Percentiles rank a stretch among this genome's conserved stretches.
These are phyloP conservation scores for Linnemannia elongata DNA, from an alignment of 192 early-diverging fungal genomes.

Conservation along the genomic window DNA sequence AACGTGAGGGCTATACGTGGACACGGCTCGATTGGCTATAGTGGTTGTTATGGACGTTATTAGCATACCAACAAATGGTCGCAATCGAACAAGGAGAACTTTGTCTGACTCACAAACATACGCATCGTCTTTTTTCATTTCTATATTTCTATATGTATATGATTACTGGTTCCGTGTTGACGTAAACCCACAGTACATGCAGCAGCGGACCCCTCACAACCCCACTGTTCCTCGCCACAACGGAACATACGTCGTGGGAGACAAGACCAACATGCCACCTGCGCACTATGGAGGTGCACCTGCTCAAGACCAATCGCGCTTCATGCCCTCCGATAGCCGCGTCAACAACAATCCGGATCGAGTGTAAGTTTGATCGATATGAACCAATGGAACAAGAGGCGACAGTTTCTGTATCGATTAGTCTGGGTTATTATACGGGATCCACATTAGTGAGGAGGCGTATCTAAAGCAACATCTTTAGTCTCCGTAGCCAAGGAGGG, in stretches of 20 bases:
- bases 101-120: slow-evolving; percentile 8
- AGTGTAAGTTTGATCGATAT: not conserved
- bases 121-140: not conserved
- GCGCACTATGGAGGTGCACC: slow-evolving; percentile 1
- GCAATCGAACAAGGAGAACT: slow-evolving; percentile 2
- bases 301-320: not conserved
- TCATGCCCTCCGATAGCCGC: not conserved
- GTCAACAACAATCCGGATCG: not conserved
- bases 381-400: not conserved
- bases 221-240: slow-evolving; percentile 13
- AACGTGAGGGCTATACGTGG: not conserved
- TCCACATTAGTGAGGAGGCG: slow-evolving; percentile 1
- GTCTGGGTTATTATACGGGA: not conserved
- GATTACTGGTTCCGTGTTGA: not conserved
- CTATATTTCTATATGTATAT: not conserved
- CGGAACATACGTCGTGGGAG: slow-evolving; percentile 3
- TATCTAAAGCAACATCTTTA: slow-evolving; percentile 18
- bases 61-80: slow-evolving; percentile 3
- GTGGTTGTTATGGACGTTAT: slow-evolving; percentile 1
- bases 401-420: not conserved
- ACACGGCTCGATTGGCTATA: slow-evolving; percentile 1
- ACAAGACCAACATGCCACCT: slow-evolving; percentile 1
- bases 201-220: slow-evolving; percentile 23
- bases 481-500: slow-evolving; percentile 20
- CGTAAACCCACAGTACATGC: slow-evolving; percentile 7